phyloP scores from a whole-genome alignment of 257 asterid species.

The Anisodus acutangulus region DNA sequence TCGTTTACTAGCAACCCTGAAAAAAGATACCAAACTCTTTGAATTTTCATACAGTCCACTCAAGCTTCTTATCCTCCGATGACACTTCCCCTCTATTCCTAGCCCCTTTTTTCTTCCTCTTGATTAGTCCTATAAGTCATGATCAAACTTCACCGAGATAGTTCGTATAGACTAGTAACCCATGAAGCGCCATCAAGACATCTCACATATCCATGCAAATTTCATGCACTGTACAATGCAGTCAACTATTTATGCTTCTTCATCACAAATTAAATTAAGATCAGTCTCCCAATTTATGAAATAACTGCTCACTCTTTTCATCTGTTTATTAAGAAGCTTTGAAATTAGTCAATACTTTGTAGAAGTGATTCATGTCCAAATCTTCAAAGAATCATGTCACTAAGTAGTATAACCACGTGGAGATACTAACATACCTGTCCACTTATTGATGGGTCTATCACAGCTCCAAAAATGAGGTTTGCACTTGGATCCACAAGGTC shows the following conservation, averaged over 20 bases:
- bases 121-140: background rate
- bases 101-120: background rate
- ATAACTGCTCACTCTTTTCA: background rate
- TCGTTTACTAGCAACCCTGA: background rate
- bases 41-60: background rate
- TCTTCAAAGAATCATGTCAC: constrained; percentile 9
- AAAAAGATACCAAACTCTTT: background rate
- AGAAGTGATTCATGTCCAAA: background rate
- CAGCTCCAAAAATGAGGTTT: constrained; percentile 94
- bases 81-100: background rate
- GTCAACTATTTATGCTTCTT: background rate
- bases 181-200: background rate
- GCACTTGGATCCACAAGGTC: constrained; percentile 97
- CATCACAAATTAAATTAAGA: background rate
- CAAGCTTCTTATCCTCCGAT: too few species aligned
- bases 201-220: background rate
- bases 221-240: background rate
- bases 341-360: background rate
- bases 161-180: background rate
- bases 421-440: constrained; percentile 75
- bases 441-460: constrained; percentile 77
- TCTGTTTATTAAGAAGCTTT: background rate
- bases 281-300: background rate
- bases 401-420: background rate
- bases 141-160: background rate